phyloP scores from a whole-genome alignment of 306 rosid genomes.

The Vigna hirtella region DNA sequence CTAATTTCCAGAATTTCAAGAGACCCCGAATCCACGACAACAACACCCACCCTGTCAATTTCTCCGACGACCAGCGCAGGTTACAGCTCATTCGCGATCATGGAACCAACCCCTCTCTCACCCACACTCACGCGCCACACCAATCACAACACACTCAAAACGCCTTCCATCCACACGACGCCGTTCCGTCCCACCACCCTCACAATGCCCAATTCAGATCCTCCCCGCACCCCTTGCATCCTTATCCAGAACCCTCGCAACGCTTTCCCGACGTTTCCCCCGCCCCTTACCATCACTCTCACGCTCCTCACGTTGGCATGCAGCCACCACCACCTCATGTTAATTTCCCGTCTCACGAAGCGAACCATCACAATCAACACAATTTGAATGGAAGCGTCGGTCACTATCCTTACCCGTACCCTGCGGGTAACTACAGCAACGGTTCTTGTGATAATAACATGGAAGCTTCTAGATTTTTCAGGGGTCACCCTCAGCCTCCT shows the following conservation, averaged over 20 bases:
- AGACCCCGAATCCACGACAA: constrained; percentile 64
- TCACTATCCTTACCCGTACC: constrained; percentile 42
- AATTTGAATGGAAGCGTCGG: not conserved
- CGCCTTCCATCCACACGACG: constrained; percentile 7
- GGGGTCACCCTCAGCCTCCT: constrained; percentile 60
- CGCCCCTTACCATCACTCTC: not conserved
- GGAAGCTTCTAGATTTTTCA: constrained; percentile 57
- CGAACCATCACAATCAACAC: not conserved
- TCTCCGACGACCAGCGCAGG: constrained; percentile 69
- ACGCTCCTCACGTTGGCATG: constrained; percentile 30
- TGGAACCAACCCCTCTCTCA: constrained; percentile 54
- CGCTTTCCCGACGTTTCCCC: not conserved
- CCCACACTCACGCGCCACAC: constrained; percentile 5
- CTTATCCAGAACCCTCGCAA: not conserved
- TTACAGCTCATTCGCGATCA: constrained; percentile 89
- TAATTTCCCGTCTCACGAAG: not conserved
- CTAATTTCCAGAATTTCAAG: constrained; percentile 56
- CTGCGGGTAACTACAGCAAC: constrained; percentile 43
- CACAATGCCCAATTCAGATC: not conserved
- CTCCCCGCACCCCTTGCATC: not conserved
- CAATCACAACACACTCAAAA: constrained; percentile 7
- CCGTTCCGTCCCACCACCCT: not conserved
- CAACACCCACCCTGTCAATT: not conserved
- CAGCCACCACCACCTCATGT: not conserved
- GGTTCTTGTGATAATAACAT: constrained; percentile 41